A percentile compares a stretch with the other conserved stretches of the same genome.
Conservation (phyloP, 2,329 filamentous ascomycete genomes). For the Aspergillus amoenus region DNA sequence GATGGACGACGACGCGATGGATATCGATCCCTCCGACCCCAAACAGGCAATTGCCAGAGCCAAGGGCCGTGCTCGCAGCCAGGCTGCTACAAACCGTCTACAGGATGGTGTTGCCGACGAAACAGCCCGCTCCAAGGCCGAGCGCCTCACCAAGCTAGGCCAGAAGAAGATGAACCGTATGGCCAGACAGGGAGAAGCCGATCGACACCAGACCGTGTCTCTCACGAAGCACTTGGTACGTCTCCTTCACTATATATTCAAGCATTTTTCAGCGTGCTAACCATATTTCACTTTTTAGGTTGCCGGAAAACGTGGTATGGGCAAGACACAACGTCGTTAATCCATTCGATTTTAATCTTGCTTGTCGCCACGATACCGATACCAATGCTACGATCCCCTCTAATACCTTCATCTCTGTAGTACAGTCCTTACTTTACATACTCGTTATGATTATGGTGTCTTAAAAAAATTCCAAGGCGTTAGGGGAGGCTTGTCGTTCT, state of each 20-base stretch:
- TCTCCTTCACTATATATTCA: conserved; percentile 24
- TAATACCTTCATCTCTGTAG: conserved; percentile 2
- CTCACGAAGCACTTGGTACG: conserved; percentile 88
- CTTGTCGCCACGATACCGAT: conserved; percentile 4
- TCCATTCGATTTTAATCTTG: conserved; percentile 2
- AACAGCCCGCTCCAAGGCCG: conserved; percentile 70
- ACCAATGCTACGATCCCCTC: not conserved
- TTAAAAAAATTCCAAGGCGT: conserved; percentile 15
- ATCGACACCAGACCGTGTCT: conserved; percentile 80
- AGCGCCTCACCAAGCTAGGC: conserved; percentile 80
- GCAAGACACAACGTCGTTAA: conserved; percentile 66
- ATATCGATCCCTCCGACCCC: conserved; percentile 41
- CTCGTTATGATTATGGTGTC: conserved; percentile 18
- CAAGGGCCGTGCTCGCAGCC: conserved; percentile 66
- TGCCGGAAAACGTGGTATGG: conserved; percentile 88
- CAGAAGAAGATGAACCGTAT: conserved; percentile 99
- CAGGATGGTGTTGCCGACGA: conserved; percentile 63
- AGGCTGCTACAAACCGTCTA: conserved; percentile 49
- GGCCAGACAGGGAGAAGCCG: conserved; percentile 94
- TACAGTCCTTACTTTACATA: conserved; percentile 9
- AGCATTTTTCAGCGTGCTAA: not conserved
- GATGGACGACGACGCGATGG: conserved; percentile 71
- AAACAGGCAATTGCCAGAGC: conserved; percentile 60
- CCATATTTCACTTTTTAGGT: conserved; percentile 53
- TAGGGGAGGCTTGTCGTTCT: conserved; percentile 15